A percentile compares a stretch with the other conserved stretches of the same genome.
These are phyloP conservation scores for Tephrocybe sp. DNA, from an alignment of 768 basidiomycete species.

Conservation along the genomic window DNA sequence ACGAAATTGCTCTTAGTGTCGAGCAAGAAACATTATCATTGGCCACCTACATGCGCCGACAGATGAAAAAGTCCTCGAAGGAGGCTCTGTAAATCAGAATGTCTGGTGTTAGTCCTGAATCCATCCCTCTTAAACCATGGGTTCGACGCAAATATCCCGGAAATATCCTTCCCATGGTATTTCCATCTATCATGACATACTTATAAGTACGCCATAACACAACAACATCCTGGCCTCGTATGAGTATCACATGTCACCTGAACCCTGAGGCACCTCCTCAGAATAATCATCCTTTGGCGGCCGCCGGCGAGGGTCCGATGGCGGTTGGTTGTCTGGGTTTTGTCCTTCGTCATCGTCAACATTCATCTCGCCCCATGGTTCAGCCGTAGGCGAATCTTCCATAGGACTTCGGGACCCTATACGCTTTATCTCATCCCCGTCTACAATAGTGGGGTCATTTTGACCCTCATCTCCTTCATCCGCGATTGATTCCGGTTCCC, in stretches of 20 bases:
- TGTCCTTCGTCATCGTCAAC: neutral
- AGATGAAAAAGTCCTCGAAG: neutral
- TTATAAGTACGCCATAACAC: conserved; percentile 10
- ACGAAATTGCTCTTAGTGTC: neutral
- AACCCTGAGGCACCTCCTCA: conserved; percentile 7
- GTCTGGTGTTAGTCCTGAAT: neutral
- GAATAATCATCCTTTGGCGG: conserved; percentile 9
- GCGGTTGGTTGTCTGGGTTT: neutral
- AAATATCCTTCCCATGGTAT: conserved; percentile 6
- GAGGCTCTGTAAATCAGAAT: neutral
- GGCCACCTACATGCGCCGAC: neutral
- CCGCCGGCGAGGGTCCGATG: conserved; percentile 15
- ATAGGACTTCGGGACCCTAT: neutral
- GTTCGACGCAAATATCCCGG: neutral
- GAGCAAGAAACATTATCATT: neutral
- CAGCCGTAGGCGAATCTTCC: neutral
- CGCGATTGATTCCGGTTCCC: conserved; percentile 2
- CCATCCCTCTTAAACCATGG: neutral
- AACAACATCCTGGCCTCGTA: neutral
- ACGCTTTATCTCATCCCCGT: neutral
- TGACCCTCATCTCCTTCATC: conserved; percentile 2
- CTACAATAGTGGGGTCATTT: neutral
- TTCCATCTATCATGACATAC: conserved; percentile 3
- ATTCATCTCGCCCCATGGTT: conserved; percentile 5
- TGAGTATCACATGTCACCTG: conserved; percentile 2